Evolutionary conservation across 345 rosid genomes (phyloP), one percentile per base, ranked within the genome.

Genomic region (Pistacia atlantica): DNA sequence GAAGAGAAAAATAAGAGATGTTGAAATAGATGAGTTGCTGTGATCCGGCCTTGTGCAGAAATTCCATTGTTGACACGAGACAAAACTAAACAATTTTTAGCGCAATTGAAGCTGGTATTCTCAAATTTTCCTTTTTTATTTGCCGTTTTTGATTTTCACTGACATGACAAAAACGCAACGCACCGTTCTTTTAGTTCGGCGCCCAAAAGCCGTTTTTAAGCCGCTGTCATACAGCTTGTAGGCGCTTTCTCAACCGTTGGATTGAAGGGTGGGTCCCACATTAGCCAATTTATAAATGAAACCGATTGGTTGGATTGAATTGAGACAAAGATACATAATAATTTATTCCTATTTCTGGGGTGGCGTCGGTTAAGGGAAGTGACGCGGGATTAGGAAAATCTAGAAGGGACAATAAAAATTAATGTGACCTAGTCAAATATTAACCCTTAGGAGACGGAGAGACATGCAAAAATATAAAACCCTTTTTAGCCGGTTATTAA

Each of bases 31-130:
- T 72, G 28, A 25, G 75, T 62, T 62, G 81, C 72, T 58, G 81
- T 45, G 83, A 91, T 88, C 90, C 90, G 81, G 83, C 77, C 83
- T 33, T 76, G 75, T 75, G 83, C 69, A 76, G 79, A 85, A 80
- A 81, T 81, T 79, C 89, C 89, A 83, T 83, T 57, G 77, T 67
- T 81, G 79, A 77, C 75, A 38, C 63, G 72, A 51, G 75, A 67
- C 46, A 70, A 37, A 70, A 70, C 20, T 1, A 70, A 70, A 55
- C 74, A 54, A 55, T 70, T 70, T 54, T 63, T 22, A 52, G 71
- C 77, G 87, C 82, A 86, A 85, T 72, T 71, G 78, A 82, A 85
- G 89, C 86, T 80, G 83, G 69, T 56, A 55, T 67, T 35, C 67
- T 33, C 61, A 71, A 42, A 68, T 77, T 60, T 73, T 76, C 75